Conservation (phyloP, 2,329 filamentous ascomycete species). For the Ascochyta rabiei region DNA sequence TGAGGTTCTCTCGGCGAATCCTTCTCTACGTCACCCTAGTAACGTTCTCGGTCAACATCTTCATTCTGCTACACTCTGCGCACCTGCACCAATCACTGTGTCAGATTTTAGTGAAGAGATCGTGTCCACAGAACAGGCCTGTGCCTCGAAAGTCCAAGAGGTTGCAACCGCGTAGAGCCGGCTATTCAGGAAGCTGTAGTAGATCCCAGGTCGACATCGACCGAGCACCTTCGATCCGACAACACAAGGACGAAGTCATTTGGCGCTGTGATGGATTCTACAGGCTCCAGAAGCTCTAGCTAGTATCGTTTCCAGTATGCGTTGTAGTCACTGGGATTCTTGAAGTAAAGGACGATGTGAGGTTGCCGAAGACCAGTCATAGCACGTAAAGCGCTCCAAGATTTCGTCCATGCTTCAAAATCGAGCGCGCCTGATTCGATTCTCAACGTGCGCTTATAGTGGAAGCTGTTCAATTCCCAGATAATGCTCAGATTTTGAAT, state of each 20-base stretch:
- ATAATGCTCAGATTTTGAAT: slow-evolving; percentile 23
- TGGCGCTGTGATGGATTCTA: slow-evolving; percentile 22
- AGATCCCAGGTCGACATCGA: slow-evolving; percentile 15
- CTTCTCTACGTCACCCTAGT: slow-evolving; percentile 8
- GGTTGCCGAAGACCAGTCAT: slow-evolving; percentile 27
- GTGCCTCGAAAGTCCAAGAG: too few relatives aligned
- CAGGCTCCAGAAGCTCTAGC: slow-evolving; percentile 15
- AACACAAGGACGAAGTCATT: slow-evolving; percentile 24
- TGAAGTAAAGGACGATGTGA: slow-evolving; percentile 19
- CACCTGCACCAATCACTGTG: not conserved
- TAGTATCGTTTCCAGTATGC: slow-evolving; percentile 21
- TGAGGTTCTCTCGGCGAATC: slow-evolving; percentile 6
- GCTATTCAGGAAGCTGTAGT: slow-evolving; percentile 17
- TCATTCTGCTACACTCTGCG: not conserved
- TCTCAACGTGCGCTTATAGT: slow-evolving; percentile 9
- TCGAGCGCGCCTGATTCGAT: not conserved
- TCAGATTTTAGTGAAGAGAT: not conserved
- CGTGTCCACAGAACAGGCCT: not conserved
- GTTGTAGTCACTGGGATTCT: slow-evolving; percentile 8
- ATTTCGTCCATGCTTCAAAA: slow-evolving; percentile 19
- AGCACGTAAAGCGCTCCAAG: slow-evolving; percentile 22
- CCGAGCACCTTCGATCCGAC: slow-evolving; percentile 22
- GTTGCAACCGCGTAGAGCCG: not conserved
- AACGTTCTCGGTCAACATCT: not conserved
- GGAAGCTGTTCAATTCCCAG: slow-evolving; percentile 22